These are phyloP conservation scores for Dactylellina haptotyla DNA, from an alignment of 2,329 filamentous ascomycete species.

Conservation along the genomic window DNA sequence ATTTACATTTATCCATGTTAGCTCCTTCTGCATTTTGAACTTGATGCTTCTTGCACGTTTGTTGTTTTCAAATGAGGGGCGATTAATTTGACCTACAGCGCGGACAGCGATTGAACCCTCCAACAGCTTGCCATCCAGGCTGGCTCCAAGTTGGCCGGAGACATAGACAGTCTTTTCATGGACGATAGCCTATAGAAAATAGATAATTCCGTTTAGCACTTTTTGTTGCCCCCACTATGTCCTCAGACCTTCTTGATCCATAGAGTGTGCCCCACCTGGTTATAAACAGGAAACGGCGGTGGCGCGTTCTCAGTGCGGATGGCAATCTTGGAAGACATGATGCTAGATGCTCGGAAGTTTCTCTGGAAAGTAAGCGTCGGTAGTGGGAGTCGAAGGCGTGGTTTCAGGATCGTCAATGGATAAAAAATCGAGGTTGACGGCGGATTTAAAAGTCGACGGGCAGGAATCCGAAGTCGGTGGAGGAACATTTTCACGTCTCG, in stretches of 20 bases:
- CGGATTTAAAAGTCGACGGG: neutral
- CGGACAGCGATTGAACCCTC: slow-evolving; percentile 59
- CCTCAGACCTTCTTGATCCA: neutral
- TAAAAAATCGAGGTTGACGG: slow-evolving; percentile 5
- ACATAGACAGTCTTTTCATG: slow-evolving; percentile 76
- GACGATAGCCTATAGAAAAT: slow-evolving; percentile 66
- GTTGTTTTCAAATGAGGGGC: too few relatives aligned
- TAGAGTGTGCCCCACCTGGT: slow-evolving; percentile 39
- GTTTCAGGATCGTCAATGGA: slow-evolving; percentile 19
- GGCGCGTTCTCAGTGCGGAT: slow-evolving; percentile 49
- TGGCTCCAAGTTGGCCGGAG: slow-evolving; percentile 71
- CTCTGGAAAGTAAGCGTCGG: neutral
- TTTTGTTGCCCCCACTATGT: neutral
- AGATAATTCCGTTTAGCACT: slow-evolving; percentile 17
- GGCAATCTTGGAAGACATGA: slow-evolving; percentile 44
- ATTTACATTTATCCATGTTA: neutral
- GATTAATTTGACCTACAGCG: slow-evolving; percentile 27
- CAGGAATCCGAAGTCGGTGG: slow-evolving; percentile 13
- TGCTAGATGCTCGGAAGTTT: slow-evolving; percentile 11
- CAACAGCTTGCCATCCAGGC: slow-evolving; percentile 66
- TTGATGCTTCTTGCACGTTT: neutral
- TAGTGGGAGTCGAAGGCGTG: neutral
- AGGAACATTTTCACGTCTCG: slow-evolving; percentile 12
- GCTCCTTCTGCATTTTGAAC: neutral
- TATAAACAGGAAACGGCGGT: slow-evolving; percentile 52